Evolutionary conservation across 306 rosid genomes (phyloP), one percentile per base, ranked within the genome.

Genomic region (Malus sylvestris): DNA sequence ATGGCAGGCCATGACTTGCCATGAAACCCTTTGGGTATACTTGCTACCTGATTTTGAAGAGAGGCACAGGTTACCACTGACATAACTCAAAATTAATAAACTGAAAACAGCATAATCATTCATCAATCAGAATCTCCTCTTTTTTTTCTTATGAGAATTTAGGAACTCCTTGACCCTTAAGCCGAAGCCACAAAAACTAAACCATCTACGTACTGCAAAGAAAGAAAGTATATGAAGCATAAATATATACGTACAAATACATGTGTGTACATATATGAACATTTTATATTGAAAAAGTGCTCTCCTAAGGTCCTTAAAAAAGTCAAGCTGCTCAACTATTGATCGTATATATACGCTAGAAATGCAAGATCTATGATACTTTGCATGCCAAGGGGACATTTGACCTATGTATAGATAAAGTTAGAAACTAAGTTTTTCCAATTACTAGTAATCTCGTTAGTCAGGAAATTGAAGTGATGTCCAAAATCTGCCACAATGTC

Each of bases 1-100:
- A 88, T 5, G 89, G 86, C 91, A 89, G 90, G 86, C 90, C 96
- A 86, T 68, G 87, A 86, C 86, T 93, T 88, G 96, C 97, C 97
- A 95, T 90, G 91, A 91, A 89, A 83, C 71, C 81, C 67, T 20
- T 80, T 52, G 52, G 25, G 35, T 73, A 16, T 55, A 42, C 79
- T 78, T 25, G 72, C 81, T 80, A 70, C 68, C 81, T 66, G 35
- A 74, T 67, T 71, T 78, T 46, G 70, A 79, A 64, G 67, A 46
- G 52, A 30, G 38, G 71, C 80, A 80, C 20, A 76, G 73, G 14
- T 29, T 33, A 85, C 63, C 72, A 45, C n/a, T 52, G 30, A 20
- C 70, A 59, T 51, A 67, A 64, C 73, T 69, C 71, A 38, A 38
- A 58, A 38, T 33, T 12, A 67, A 18, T 10, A 11, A 52, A 76